Conservation (phyloP, 2,329 filamentous ascomycete genomes). For the Microdochium trichocladiopsis region DNA sequence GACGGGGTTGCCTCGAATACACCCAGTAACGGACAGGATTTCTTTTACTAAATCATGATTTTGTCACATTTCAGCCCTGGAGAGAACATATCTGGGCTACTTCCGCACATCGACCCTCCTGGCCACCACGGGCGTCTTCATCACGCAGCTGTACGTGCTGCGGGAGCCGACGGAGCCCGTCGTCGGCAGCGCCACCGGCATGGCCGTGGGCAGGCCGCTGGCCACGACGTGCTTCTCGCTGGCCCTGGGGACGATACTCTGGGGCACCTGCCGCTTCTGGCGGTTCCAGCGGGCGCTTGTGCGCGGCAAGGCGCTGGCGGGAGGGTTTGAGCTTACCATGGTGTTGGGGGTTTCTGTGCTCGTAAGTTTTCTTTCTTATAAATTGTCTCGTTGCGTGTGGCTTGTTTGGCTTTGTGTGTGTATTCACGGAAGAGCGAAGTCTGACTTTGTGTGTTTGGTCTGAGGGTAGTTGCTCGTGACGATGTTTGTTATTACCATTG, state of each 20-base stretch:
- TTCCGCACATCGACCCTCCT: slow-evolving; percentile 64
- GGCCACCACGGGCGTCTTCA: slow-evolving; percentile 57
- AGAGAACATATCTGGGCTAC: slow-evolving; percentile 69
- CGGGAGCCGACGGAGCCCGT: slow-evolving; percentile 47
- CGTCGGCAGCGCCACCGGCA: slow-evolving; percentile 31
- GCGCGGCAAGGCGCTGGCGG: slow-evolving; percentile 2
- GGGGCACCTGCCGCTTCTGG: slow-evolving; percentile 3
- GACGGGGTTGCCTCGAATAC: too few species aligned
- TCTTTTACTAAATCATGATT: too few species aligned
- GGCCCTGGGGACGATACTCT: slow-evolving; percentile 4
- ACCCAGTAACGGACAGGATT: too few species aligned
- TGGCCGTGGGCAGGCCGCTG: slow-evolving; percentile 45
- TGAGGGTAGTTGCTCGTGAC: neutral
- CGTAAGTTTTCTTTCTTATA: neutral
- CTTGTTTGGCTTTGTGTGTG: neutral
- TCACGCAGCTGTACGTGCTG: slow-evolving; percentile 61
- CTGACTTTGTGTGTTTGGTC: neutral
- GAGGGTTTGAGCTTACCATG: slow-evolving; percentile 4
- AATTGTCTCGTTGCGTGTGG: neutral
- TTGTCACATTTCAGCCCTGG: slow-evolving; percentile 49
- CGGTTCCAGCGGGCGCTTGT: slow-evolving; percentile 3
- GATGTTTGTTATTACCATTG: neutral
- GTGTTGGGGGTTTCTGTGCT: neutral
- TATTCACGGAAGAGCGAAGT: neutral
- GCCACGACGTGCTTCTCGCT: slow-evolving; percentile 26